phyloP scores from a whole-genome alignment of 495 filamentous ascomycete genomes.

The Penicillium verhagenii region DNA sequence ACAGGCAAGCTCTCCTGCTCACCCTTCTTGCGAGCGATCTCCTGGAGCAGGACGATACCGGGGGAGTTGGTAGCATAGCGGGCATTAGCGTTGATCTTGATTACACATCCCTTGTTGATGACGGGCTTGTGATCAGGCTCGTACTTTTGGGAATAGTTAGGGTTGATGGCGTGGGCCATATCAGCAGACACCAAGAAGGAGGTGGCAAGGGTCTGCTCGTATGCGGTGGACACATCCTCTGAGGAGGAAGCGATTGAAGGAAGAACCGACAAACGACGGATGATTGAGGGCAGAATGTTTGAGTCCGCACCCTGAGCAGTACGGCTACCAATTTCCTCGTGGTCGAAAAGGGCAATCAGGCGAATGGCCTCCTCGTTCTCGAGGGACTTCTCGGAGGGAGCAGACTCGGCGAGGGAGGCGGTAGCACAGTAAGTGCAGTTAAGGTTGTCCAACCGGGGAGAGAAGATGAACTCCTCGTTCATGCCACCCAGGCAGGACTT shows the following conservation, averaged over 20 bases:
- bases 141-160: conserved; percentile 91
- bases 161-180: conserved; percentile 94
- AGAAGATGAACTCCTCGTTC: conserved; percentile 92
- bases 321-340: conserved; percentile 92
- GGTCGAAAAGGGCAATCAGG: conserved; percentile 89
- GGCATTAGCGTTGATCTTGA: conserved; percentile 98
- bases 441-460: conserved; percentile 88
- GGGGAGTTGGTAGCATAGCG: conserved; percentile 95
- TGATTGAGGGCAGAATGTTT: conserved; percentile 83
- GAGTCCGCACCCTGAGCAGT: conserved; percentile 93
- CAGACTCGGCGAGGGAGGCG: conserved; percentile 75
- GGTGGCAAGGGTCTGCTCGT: conserved; percentile 88
- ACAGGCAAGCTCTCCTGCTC: conserved; percentile 55
- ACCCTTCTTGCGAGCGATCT: conserved; percentile 67
- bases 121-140: conserved; percentile 86
- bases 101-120: conserved; percentile 93
- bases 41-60: conserved; percentile 88
- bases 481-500: conserved; percentile 84
- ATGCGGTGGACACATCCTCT: conserved; percentile 67
- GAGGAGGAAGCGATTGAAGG: conserved; percentile 50
- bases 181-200: conserved; percentile 96
- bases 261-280: conserved; percentile 82
- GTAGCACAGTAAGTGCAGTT: conserved; percentile 91
- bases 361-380: conserved; percentile 79
- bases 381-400: conserved; percentile 59